These are phyloP conservation scores for Lomentospora prolificans DNA, from an alignment of 2,329 filamentous ascomycete species.

Conservation along the genomic window DNA sequence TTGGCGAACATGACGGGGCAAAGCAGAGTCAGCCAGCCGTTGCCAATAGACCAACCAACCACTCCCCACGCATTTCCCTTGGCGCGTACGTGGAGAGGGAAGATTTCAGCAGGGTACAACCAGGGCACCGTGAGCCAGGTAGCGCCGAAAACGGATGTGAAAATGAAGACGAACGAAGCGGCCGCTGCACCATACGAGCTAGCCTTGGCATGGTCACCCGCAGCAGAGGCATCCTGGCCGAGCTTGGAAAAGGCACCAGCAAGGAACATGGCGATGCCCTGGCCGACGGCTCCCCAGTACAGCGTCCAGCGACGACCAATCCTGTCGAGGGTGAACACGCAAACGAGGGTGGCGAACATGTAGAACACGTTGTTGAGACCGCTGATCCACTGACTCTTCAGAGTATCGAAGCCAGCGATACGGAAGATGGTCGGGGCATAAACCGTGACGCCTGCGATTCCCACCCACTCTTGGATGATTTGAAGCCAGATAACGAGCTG, in stretches of 20 bases:
- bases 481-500: constrained; percentile 64
- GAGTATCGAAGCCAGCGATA: constrained; percentile 53
- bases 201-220: constrained; percentile 25
- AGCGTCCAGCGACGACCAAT: constrained; percentile 33
- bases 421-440: constrained; percentile 51
- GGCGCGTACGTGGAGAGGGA: constrained; percentile 51
- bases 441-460: constrained; percentile 60
- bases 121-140: constrained; percentile 59
- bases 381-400: constrained; percentile 54
- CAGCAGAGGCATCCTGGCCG: constrained; percentile 32
- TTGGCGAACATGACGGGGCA: constrained; percentile 63
- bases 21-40: constrained; percentile 68
- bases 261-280: constrained; percentile 48
- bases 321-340: constrained; percentile 28
- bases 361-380: constrained; percentile 39
- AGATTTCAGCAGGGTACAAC: constrained; percentile 56
- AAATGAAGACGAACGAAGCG: constrained; percentile 59
- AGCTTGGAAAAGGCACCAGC: constrained; percentile 48
- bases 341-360: constrained; percentile 34
- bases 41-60: constrained; percentile 61
- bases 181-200: constrained; percentile 55
- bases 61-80: constrained; percentile 52
- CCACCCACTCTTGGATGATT: constrained; percentile 61
- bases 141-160: constrained; percentile 51
- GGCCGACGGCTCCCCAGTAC: constrained; percentile 32